Base-by-base conservation (phyloP, 768 basidiomycete species). In the Lactifluus subvellereus region DNA sequence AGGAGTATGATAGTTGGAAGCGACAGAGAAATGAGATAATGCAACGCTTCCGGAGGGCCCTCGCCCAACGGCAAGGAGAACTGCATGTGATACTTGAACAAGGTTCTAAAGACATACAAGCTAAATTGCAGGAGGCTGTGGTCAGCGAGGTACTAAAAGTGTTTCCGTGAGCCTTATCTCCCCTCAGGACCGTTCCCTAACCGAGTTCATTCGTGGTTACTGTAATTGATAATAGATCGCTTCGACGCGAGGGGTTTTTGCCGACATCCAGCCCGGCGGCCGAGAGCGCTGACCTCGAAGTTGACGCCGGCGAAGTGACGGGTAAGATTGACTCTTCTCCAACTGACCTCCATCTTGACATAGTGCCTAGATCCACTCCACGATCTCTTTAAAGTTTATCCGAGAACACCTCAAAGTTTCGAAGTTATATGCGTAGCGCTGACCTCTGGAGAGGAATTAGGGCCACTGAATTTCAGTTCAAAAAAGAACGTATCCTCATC, bases 401-500 rank as follows among this genome's bases (percentile, higher is more conserved):
- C 63, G 9, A 60, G 56, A 27, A 27, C 58, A 9, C 18, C 9
- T 3, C 18, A 43, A 42, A 6, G 2, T 64, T 45, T 33, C 47
- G 63, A 10, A n/a, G 16, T 4, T 27, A 50, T 60, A 14, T 40
- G 54, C 16, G 33, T 38, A 27, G 1, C 1, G 63, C 58, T n/a
- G 54, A 50, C 38, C 33, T 64, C 8, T 58, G 51, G 7, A 55
- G 50, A 0, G 57, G 50, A 18, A 59, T 59, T 22, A 45, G n/a
- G 18, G 22, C 6, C 2, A 0, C 38, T 1, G 52, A 54, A 7
- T 64, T 60, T 14, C 63, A 47, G 42, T 18, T 16, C 14, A 59
- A 51, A 33, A 64, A 60, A 22, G 33, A 47, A n/a, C 58, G 59
- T 11, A 45, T 60, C 9, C 53, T 64, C 6, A 45, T 51, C 9